Base-by-base conservation (phyloP, 768 basidiomycete species). In the Termitomyces sp. region DNA sequence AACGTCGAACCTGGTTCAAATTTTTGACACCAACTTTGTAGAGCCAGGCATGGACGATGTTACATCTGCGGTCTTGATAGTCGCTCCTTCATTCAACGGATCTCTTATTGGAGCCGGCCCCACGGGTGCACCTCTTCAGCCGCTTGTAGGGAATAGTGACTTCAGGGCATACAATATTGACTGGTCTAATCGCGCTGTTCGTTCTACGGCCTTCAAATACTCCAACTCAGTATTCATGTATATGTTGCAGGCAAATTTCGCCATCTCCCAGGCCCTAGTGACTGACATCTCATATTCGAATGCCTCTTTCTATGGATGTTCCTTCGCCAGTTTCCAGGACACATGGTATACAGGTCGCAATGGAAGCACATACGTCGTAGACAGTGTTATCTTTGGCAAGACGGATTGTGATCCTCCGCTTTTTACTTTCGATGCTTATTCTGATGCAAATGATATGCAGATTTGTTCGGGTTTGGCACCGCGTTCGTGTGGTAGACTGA, bases 141-240 rank as follows among this genome's bases (percentile, higher is more conserved):
- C 75, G 4, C 64, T 72, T 12, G 83, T 82, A 53, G 86, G 86
- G 0, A 83, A 72, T 58, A 59, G 66, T 24, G 79, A 88, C 62
- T 87, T 87, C 70, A 84, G 73, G 61, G 81, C 77, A 9, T 86
- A 87, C 59, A 87, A 87, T 61, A 80, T 88, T 58, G 79, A 87
- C 64, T 83, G 86, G 56, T 76, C 84, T 55, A 88, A 87, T 60
- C 74, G 80, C 59, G 85, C 85, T n/a, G 85, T 86, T 59, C 56
- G 80, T 68, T 12, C 18, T 41, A 34, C 41, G 22, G n/a, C 18
- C 16, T 56, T 32, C 13, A n/a, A 37, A 43, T 32, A 24, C 36
- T 20, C 43, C n/a, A 29, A 7, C 18, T 24, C 26, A 22, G 9
- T 32, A 24, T 24, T 24, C 37, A n/a, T 46, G 20, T 32, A 32